Percentiles rank a stretch among this genome's conserved stretches.
Conservation (phyloP, 2,329 filamentous ascomycete genomes). For the Cladosporium sp. region DNA sequence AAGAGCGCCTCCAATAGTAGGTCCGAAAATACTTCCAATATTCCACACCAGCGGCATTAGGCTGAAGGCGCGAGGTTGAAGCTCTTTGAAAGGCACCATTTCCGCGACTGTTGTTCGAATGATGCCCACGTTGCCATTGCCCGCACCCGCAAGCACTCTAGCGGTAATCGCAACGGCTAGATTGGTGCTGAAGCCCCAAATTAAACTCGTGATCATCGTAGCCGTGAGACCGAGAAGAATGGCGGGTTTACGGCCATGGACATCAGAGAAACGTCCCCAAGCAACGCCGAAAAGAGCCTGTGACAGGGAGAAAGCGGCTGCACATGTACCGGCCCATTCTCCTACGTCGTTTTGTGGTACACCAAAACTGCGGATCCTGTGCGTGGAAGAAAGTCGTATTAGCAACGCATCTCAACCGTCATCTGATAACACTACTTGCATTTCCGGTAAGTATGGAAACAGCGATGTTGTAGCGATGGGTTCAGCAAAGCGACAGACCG, state of each 20-base stretch:
- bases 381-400: too few relatives aligned
- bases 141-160: conserved; percentile 72
- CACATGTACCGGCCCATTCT: conserved; percentile 81
- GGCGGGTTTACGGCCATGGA: conserved; percentile 74
- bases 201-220: conserved; percentile 75
- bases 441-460: conserved; percentile 88
- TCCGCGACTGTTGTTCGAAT: conserved; percentile 82
- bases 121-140: conserved; percentile 83
- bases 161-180: conserved; percentile 75
- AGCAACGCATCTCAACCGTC: too few relatives aligned
- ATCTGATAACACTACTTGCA: conserved; percentile 39
- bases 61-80: conserved; percentile 85
- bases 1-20: conserved; percentile 80
- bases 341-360: conserved; percentile 68
- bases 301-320: conserved; percentile 75
- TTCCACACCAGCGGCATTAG: conserved; percentile 92
- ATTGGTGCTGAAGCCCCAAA: conserved; percentile 80
- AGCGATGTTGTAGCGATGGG: conserved; percentile 72
- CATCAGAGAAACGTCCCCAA: conserved; percentile 79
- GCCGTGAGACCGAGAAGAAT: conserved; percentile 69
- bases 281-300: conserved; percentile 81
- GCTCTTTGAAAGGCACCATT: conserved; percentile 78
- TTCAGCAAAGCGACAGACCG: conserved; percentile 66
- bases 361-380: conserved; percentile 64
- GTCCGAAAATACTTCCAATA: conserved; percentile 81